A percentile compares a stretch with the other conserved stretches of the same genome.
These are phyloP conservation scores for Pneumocystis sp. DNA, from an alignment of 1,139 yeast genomes.

Conservation along the genomic window DNA sequence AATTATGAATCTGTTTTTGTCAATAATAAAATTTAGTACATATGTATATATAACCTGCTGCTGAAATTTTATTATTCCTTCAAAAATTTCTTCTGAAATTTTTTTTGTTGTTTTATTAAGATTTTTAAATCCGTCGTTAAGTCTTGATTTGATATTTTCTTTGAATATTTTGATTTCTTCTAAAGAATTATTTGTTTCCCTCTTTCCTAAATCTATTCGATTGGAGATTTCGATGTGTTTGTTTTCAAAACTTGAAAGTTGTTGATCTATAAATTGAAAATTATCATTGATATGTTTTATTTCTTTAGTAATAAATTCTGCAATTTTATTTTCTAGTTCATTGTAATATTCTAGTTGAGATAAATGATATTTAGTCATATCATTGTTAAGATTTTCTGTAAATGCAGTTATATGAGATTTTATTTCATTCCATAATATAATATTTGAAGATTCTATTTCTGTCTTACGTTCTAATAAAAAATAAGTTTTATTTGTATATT, in stretches of 20 bases:
- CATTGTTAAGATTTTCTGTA: not conserved
- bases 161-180: conserved; percentile 16
- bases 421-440: not conserved
- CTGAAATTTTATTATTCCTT: conserved; percentile 15
- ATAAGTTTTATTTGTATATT: conserved; percentile 1
- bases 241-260: conserved; percentile 10
- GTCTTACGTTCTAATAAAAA: conserved; percentile 1
- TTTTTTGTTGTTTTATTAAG: conserved; percentile 14
- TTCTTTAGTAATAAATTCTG: conserved; percentile 13
- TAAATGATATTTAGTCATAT: not conserved
- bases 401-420: not conserved
- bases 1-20: conserved; percentile 13
- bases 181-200: conserved; percentile 14
- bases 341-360: not conserved
- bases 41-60: conserved; percentile 8
- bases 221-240: conserved; percentile 9
- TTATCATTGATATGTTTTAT: conserved; percentile 13
- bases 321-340: conserved; percentile 3
- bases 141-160: conserved; percentile 15
- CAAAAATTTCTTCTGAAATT: conserved; percentile 15
- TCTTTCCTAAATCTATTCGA: conserved; percentile 12
- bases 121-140: conserved; percentile 15
- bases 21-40: not conserved
- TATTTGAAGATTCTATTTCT: not conserved
- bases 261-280: conserved; percentile 13